Evolutionary conservation across 768 basidiomycete species (phyloP), one percentile per base, ranked within the genome.

Genomic region (Pisolithus tinctorius): DNA sequence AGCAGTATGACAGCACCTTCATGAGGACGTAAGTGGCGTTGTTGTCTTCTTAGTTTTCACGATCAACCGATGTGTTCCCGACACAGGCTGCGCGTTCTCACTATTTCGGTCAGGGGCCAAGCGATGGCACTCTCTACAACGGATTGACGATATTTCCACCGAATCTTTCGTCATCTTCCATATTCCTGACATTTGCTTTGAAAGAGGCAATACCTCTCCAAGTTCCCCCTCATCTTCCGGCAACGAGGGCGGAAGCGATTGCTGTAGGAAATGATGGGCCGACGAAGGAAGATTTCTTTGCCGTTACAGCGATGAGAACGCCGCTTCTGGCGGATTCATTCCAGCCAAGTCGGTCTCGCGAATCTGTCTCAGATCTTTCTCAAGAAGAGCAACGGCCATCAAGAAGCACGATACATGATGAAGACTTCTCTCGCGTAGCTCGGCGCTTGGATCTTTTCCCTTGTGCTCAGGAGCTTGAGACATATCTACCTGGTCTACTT

Each of bases 161-260:
- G 13, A 65, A 69, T 58, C 65, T 74, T 44, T 60, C 65, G 4
- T 69, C 71, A 16, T 71, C 76, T 16, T 75, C 80, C 26, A 75
- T 81, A 48, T 74, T 78, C 47, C 57, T 84, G 52, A 74, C 72
- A 9, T 81, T 78, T 55, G 79, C 74, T 2, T 58, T 83, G 48
- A 71, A 76, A 26, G 80, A 83, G 60, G 67, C 68, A 4, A 66
- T 63, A 10, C 65, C 72, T 1, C 58, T 80, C 20, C 67, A 66
- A 48, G 60, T 76, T 13, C 80, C 82, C 4, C 66, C 67, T 7
- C 79, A 82, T 53, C 68, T 84, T 25, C 81, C 77, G 1, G 64
- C 70, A 42, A 79, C 72, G 36, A 73, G 78, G 36, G 71, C 69
- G 13, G 66, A 71, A 17, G 78, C 80, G 17, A 59, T 67, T 17